A percentile compares a stretch with the other conserved stretches of the same genome.
Conservation (phyloP, 108 stramenopile species). For the Licmophora abbreviata region DNA sequence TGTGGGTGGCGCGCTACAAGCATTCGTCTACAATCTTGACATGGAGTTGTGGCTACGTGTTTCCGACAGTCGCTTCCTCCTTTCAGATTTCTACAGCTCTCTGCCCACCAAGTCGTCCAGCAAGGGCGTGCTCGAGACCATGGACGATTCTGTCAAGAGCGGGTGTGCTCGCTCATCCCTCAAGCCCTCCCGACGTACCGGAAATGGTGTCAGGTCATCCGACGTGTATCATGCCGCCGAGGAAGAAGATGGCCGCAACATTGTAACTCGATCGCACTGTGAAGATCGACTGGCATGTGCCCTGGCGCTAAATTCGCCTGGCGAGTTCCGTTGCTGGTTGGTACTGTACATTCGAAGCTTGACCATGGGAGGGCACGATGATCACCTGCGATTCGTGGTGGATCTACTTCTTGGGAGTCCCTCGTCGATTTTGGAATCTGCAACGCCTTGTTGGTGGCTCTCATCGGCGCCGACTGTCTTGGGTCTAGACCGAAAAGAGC, state of each 20-base stretch:
- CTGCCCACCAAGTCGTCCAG: constrained; percentile 22
- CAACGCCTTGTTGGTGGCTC: constrained; percentile 47
- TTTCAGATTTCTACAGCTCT: constrained; percentile 74
- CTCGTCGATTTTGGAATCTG: background rate
- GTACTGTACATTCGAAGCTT: constrained; percentile 37
- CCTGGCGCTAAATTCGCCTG: constrained; percentile 45
- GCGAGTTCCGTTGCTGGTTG: constrained; percentile 69
- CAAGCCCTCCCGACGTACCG: constrained; percentile 15
- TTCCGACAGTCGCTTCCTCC: constrained; percentile 71
- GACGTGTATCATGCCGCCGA: constrained; percentile 15
- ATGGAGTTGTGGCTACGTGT: constrained; percentile 77
- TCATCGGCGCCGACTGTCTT: constrained; percentile 34
- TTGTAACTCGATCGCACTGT: constrained; percentile 69
- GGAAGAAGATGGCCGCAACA: constrained; percentile 11
- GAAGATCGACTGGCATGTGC: constrained; percentile 86
- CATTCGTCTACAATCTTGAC: constrained; percentile 57
- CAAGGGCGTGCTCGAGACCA: constrained; percentile 41
- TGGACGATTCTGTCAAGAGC: constrained; percentile 54
- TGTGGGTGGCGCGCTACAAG: constrained; percentile 59
- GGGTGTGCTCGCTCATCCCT: constrained; percentile 30
- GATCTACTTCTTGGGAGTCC: constrained; percentile 44
- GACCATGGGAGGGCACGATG: constrained; percentile 34
- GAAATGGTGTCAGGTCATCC: constrained; percentile 11
- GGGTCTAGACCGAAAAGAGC: constrained; percentile 34
- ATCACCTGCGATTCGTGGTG: constrained; percentile 47